Base-by-base conservation (phyloP, 208 protist genomes). In the Vickermania ingenoplastis region DNA sequence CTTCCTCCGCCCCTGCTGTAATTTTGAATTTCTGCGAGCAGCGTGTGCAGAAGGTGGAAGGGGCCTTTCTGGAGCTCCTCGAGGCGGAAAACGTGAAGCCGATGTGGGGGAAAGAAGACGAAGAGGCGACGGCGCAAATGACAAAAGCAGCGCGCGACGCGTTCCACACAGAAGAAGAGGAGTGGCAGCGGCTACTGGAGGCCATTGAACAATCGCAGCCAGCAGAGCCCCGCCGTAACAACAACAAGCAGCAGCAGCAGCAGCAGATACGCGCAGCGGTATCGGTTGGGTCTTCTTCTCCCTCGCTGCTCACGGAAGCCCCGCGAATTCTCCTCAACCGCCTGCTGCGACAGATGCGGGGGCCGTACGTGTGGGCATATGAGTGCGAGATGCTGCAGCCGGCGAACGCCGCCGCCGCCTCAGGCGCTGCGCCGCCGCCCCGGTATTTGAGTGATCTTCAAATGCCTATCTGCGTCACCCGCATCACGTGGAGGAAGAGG, bases 21-120 rank as follows among this genome's bases (percentile, higher is more conserved):
- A 57, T 95, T 27, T 61, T 95, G 17, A 92, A 92, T 72, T 92
- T 92, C 60, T 95, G 89, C 58, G 89, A 95, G 69, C 89, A 95
- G 67, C 89, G 89, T 29, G 83, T 95, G 22, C 41, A 85, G 21
- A 63, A 91, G 50, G 84, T 95, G 0, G 85, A 95, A 56, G 83
- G 75, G 0, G 71, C 64, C 17, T 95, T 95, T 48, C 57, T 92
- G 36, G 57, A 48, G 26, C 49, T 84, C 29, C 63, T 95, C 31
- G 54, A 83, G 23, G 57, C 54, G 36, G 78, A 95, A 51, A 92
- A 92, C 50, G 55, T 2, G 31, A 63, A 45, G 45, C 55, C 3
- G 11, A 27, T 29, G 22, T 21, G 31, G n/a, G 7, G 11, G 51
- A 22, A 22, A 11, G 13, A 11, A n/a, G 22, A 3, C 5, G 26